These are phyloP conservation scores for Phyllosticta capitalensis DNA, from an alignment of 2,329 filamentous ascomycete species.

Conservation along the genomic window DNA sequence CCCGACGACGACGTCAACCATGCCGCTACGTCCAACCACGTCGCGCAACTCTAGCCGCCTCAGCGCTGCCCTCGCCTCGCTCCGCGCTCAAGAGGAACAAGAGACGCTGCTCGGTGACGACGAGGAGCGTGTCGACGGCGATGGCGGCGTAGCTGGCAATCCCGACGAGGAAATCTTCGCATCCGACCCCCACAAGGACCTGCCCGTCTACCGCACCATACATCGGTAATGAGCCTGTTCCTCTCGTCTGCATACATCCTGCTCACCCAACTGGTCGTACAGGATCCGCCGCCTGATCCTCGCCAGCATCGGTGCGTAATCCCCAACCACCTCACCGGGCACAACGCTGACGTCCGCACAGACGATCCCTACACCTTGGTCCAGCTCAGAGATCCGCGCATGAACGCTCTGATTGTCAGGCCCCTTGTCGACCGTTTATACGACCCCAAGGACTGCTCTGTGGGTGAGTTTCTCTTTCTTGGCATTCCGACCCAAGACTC, in stretches of 20 bases:
- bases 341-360: constrained; percentile 16
- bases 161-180: constrained; percentile 30
- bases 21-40: not conserved
- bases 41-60: constrained; percentile 22
- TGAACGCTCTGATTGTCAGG: constrained; percentile 71
- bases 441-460: constrained; percentile 67
- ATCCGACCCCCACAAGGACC: constrained; percentile 49
- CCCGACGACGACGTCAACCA: too few species aligned
- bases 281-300: constrained; percentile 38
- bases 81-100: constrained; percentile 39
- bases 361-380: constrained; percentile 61
- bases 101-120: constrained; percentile 38
- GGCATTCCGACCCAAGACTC: not conserved
- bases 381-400: constrained; percentile 69
- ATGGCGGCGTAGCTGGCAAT: constrained; percentile 32
- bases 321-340: not conserved
- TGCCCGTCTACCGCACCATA: constrained; percentile 70
- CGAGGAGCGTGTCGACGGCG: constrained; percentile 30
- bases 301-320: constrained; percentile 34
- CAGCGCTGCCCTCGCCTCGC: constrained; percentile 29
- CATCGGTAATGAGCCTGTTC: constrained; percentile 42
- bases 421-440: constrained; percentile 79
- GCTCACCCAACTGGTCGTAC: not conserved
- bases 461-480: constrained; percentile 41
- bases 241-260: not conserved